These are phyloP conservation scores for Bruguiera hainesii DNA, from an alignment of 441 rosid genomes.

Conservation along the genomic window DNA sequence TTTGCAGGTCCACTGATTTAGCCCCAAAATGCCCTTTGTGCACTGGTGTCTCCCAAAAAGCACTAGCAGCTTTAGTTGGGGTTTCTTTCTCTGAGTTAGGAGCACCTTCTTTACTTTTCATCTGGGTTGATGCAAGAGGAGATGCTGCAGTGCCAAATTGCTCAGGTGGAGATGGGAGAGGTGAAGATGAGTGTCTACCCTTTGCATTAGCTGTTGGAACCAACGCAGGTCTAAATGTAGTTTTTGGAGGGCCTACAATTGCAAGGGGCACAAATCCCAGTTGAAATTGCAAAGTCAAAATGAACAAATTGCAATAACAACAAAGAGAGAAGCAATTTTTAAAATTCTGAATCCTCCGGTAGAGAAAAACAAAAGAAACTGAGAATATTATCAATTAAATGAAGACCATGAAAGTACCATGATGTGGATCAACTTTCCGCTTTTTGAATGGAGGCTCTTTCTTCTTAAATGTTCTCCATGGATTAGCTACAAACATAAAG, in stretches of 20 bases:
- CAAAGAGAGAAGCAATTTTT: slow-evolving; percentile 5
- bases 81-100: slow-evolving; percentile 53
- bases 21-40: slow-evolving; percentile 40
- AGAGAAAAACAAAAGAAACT: background rate
- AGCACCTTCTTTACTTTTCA: slow-evolving; percentile 50
- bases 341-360: slow-evolving; percentile 4
- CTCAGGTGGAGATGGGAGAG: slow-evolving; percentile 64
- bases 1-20: slow-evolving; percentile 61
- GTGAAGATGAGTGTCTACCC: slow-evolving; percentile 64
- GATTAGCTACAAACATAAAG: slow-evolving; percentile 53
- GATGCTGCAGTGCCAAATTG: slow-evolving; percentile 51
- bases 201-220: slow-evolving; percentile 44
- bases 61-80: slow-evolving; percentile 35
- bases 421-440: slow-evolving; percentile 76
- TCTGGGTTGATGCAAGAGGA: slow-evolving; percentile 41
- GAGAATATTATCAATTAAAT: slow-evolving; percentile 1
- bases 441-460: slow-evolving; percentile 80
- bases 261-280: slow-evolving; percentile 35
- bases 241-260: slow-evolving; percentile 47
- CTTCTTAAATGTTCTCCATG: slow-evolving; percentile 65
- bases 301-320: background rate
- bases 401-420: slow-evolving; percentile 41
- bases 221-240: slow-evolving; percentile 48
- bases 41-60: slow-evolving; percentile 41
- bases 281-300: slow-evolving; percentile 11